Evolutionary conservation across 768 basidiomycete genomes (phyloP), one percentile per base, ranked within the genome.

Genomic region (Rossbeevera mucosa): DNA sequence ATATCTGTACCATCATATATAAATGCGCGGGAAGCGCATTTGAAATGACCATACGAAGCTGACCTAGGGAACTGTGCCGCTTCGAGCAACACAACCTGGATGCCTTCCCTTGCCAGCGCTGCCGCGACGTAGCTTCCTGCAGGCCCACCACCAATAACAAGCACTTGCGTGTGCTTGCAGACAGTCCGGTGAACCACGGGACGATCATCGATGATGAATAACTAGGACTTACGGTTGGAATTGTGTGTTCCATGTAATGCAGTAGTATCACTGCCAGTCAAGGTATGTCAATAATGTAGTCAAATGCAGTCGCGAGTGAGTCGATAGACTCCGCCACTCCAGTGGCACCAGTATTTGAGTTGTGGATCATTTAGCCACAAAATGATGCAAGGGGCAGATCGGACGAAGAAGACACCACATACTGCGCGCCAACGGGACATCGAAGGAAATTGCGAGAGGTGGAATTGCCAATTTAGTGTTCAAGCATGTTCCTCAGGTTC

Each of bases 131-230:
- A 83, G 55, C 74, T 75, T 25, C 83, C 83, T 7, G 73, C 78
- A 1, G 83, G 83, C 14, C 82, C 83, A 45, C 83, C 82, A 8
- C 82, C 82, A 12, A 84, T 66, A 28, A 85, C 76, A 36, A 80
- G 74, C 9, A 68, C 60, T 26, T 68, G 64, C 0, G 60, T 30
- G 13, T 59, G 68, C 67, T 68, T 44, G 21, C 30, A 24, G 42
- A 30, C 3, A 12, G 22, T 5, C n/a, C 33, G 9, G 49, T 52
- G 11, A 52, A 30, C 3, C 22, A 42, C 11, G 7, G 18, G 30
- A 18, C 40, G 21, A 38, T 12, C 25, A 0, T 12, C n/a, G 41
- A 16, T 5, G 24, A 14, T 2, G 33, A 36, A n/a, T 5, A 11
- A 26, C 12, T 38, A 12, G 11, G 18, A 18, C 36, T 65, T 56